Evolutionary conservation across 164 flowering plant genomes (phyloP), one percentile per base, ranked within the genome.

Genomic region (Kalanchoe fedtschenkoi): DNA sequence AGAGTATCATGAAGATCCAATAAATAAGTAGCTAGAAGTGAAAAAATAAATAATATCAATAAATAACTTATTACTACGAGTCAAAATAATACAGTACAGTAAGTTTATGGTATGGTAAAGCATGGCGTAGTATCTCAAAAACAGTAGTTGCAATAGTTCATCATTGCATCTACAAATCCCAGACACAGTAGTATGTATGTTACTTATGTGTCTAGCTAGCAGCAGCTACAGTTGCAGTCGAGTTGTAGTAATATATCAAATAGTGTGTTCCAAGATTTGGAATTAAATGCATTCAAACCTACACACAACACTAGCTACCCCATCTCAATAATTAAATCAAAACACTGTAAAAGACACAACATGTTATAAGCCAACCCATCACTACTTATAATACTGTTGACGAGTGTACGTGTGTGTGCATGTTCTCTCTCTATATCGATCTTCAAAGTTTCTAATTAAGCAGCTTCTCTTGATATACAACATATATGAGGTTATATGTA

Each of bases 141-240:
- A 11, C 11, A 10, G 30, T 22, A 24, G 55, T 46, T 21, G 30
- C 13, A 51, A 32, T 51, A 51, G 32, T 51, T 30, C 56, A 26
- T 51, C 32, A 51, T 51, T 51, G 26, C 56, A 51, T 51, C 56
- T 51, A 51, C 56, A 51, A 51, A 51, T 51, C 56, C 32, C 56
- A 51, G 56, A 26, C 56, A 51, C 56, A 51, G 32, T 51, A 32
- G 35, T 34, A 34, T 34, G n/a, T n/a, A n/a, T n/a, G n/a, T n/a
- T 51, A 32, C 56, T 51, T 6, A 6, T 34, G 1, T 37, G 56
- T 51, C 56, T 51, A 51, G 56, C 33, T 51, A 24, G 56, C 56
- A 24, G 56, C 56, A 51, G 56, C 56, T 51, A 51, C 56, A 51
- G 56, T 51, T 26, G 29, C 56, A 26, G 56, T 51, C 26, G 56